A percentile compares a stretch with the other conserved stretches of the same genome.
phyloP scores from a whole-genome alignment of 1,284 basidiomycete genomes.

The Cystobasidium pallidum region DNA sequence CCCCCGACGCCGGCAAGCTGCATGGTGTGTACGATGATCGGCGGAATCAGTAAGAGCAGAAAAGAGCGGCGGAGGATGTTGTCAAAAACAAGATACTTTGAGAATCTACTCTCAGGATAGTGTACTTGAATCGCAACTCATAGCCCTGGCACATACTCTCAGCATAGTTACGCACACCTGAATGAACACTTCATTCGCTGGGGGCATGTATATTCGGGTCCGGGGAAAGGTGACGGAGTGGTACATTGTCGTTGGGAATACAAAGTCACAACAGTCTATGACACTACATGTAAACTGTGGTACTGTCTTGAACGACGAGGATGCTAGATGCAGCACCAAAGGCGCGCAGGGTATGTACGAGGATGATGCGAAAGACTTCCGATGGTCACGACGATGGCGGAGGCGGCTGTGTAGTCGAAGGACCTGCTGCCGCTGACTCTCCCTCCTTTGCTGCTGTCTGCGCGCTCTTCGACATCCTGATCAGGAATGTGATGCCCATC shows the following conservation, averaged over 20 bases:
- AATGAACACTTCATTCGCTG: too few species aligned
- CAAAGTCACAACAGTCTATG: conserved; percentile 1
- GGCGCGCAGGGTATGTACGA: not conserved
- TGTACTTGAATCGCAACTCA: too few species aligned
- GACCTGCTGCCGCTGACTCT: not conserved
- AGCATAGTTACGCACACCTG: too few species aligned
- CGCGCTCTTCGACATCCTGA: conserved; percentile 5
- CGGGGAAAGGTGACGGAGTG: not conserved
- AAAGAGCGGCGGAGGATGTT: not conserved
- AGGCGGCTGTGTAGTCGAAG: conserved; percentile 10
- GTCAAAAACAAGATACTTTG: too few species aligned
- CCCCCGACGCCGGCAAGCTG: conserved; percentile 18
- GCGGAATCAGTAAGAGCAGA: not conserved
- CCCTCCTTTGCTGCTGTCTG: conserved; percentile 17
- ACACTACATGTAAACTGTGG: not conserved
- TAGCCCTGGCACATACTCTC: too few species aligned
- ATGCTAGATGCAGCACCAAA: not conserved
- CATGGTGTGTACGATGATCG: not conserved
- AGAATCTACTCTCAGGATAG: too few species aligned
- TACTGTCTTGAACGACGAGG: not conserved
- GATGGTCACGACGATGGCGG: not conserved
- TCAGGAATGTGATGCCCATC: too few species aligned
- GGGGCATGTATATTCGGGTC: not conserved
- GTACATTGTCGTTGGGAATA: not conserved
- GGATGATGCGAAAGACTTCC: not conserved